Evolutionary conservation across 805 yeast species (phyloP), one percentile per base, ranked within the genome.

Genomic region (Starmerella ratchasimensis): DNA sequence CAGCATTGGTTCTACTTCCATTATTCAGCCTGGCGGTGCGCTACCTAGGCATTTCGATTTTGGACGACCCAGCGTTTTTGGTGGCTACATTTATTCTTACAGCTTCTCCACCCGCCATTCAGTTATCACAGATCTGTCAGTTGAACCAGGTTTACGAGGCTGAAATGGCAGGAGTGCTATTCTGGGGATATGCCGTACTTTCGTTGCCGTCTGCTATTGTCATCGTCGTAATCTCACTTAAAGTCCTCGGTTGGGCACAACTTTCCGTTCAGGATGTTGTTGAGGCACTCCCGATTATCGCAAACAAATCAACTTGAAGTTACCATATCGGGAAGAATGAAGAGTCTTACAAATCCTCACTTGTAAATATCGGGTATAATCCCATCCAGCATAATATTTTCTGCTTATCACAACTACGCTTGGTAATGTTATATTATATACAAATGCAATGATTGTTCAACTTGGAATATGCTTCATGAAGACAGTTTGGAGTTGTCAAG

Each of bases 81-180:
- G 65, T 74, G 31, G 74, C 74, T 31, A 63, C 72, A 10, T 74
- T 74, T 47, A 59, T 74, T 15, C 62, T 74, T 32, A 72, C 79
- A 2, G 65, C 71, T 2, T 67, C 76, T 1, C 80, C 80, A 3
- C 80, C 80, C 1, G 80, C 80, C 6, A 73, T 74, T 46, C 80
- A 74, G 57, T 63, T 74, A 31, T 67, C 76, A 14, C 80, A 74
- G 52, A 74, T 74, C 41, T 72, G 76, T 40, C 79, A 72, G 49
- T 54, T 74, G 38, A 74, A 74, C 53, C 65, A 64, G 33, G 65
- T 74, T 20, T 74, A 68, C 53, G 78, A 74, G 48, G 61, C 64
- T 42, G 80, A 74, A 49, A 74, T 74, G 79, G 66, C 76, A 1
- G 71, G 75, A 3, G 76, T 74, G 8, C 58, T 74, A 43, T 74